Evolutionary conservation across 2,329 filamentous ascomycete species (phyloP), one percentile per base, ranked within the genome.

Genomic region (Pseudomassariella vexata): DNA sequence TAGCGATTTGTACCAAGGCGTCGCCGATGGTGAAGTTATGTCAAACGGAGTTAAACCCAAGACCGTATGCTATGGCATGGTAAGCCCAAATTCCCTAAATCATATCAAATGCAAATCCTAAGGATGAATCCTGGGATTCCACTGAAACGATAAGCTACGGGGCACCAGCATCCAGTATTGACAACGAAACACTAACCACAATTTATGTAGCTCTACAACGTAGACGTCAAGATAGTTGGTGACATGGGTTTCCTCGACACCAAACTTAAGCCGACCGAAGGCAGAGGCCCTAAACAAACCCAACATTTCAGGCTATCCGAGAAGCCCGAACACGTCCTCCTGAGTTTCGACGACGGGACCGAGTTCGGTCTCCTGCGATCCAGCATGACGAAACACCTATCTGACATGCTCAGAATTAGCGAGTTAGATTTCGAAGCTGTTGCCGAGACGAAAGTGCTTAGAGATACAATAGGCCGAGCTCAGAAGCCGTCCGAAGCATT

Each of bases 251-350:
- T 24, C 2, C 19, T 28, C 3, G 25, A 34, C 8, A n/a, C 18
- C n/a, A 34, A 29, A 15, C 15, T 34, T 6, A 5, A 19, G 12
- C 32, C 32, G 2, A 34, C 20, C 4, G 12, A 34, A 15, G 23
- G 8, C 2, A 28, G 29, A 15, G 23, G 8, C 2, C 22, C 25
- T 8, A 29, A 24, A 3, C 24, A 10, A 4, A 23, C 12, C 3
- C 32, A 34, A n/a, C 32, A 20, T 4, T 34, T 34, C n/a, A n/a
- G 24, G 15, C 14, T 34, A 3, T 28, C 28, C 14, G 20, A 34
- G 12, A 19, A 23, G 19, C 14, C 12, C 10, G 25, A 34, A 5
- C 32, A 34, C 11, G 19, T 34, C 6, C 32, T 24, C 12, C 20
- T 34, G 25, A 34, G 2, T 11, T 34, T 34, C 7, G 5, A n/a